These are phyloP conservation scores for Candida tropicalis DNA, from an alignment of 1,139 yeast species.

Conservation along the genomic window DNA sequence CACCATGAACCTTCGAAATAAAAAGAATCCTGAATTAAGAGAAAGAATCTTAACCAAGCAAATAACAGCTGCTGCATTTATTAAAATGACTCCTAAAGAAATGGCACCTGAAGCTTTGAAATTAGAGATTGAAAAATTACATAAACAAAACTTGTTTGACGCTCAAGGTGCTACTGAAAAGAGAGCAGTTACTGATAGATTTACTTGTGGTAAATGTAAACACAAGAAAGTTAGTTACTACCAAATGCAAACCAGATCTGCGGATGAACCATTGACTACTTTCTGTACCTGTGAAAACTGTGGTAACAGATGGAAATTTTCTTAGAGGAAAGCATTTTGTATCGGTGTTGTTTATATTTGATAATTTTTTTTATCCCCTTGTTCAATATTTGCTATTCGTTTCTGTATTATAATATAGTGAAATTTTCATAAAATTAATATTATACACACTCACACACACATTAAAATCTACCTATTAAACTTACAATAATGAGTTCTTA, in stretches of 20 bases:
- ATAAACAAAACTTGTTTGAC: constrained; percentile 87
- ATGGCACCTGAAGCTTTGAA: constrained; percentile 91
- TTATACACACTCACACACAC: background rate
- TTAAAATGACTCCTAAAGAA: constrained; percentile 85
- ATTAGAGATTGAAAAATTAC: constrained; percentile 81
- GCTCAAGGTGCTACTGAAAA: constrained; percentile 99
- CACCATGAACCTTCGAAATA: constrained; percentile 83
- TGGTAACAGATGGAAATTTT: constrained; percentile 97
- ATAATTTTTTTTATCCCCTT: background rate
- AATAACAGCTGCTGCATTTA: constrained; percentile 64
- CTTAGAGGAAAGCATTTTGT: constrained; percentile 46
- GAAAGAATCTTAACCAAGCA: constrained; percentile 66
- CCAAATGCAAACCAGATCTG: constrained; percentile 97
- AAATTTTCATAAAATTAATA: background rate
- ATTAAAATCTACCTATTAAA: too few relatives aligned
- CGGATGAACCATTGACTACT: constrained; percentile 98
- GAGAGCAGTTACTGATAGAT: constrained; percentile 94
- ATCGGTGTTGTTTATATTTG: too few relatives aligned
- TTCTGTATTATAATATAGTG: constrained; percentile 4
- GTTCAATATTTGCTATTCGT: background rate
- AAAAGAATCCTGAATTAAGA: constrained; percentile 85
- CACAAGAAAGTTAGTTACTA: constrained; percentile 95
- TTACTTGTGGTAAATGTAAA: constrained; percentile 97
- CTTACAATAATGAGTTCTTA: constrained; percentile 23
- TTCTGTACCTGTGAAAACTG: constrained; percentile 97